Base-by-base conservation (phyloP, 768 basidiomycete species). In the Trametes villosa region DNA sequence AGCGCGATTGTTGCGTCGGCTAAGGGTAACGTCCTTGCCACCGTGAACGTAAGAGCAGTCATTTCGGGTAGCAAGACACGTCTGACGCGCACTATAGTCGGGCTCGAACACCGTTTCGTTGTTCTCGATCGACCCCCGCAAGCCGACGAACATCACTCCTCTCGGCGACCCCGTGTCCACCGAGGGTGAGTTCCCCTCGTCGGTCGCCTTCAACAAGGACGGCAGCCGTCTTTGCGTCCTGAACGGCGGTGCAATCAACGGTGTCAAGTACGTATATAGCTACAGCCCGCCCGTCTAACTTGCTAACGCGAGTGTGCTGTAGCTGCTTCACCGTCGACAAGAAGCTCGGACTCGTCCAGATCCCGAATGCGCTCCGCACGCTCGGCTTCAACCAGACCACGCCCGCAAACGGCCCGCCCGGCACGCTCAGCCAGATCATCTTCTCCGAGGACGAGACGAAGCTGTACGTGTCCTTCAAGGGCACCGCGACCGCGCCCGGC, bases 151-250 rank as follows among this genome's bases (percentile, higher is more conserved):
- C 36, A 68, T 83, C 31, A 65, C 55, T 9, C 74, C 78, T 72
- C 72, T 83, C 41, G 82, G 82, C 0, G 67, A 72, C 29, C 82
- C 83, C 7, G 72, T 78, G 2, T 72, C 75, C 13, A 76, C 73
- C 17, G 78, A 76, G 3, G 82, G 83, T 13, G 79, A 84, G 48
- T 83, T 83, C 74, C 82, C 82, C n/a, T 69, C 83, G 50, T 79
- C 81, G 0, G 50, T 79, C 26, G 68, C 74, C 5, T 71, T 77
- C 58, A 77, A 72, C 62, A 56, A 59, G 29, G 69, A 70, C 20
- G 75, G 72, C 18, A 72, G 59, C 42, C 67, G 64, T 9, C 65
- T 74, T 0, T 78, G 77, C 47, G 75, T 70, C 9, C 64, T 76
- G 26, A 77, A 77, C 54, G 75, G 74, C 15, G 77, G 77, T 7